These are phyloP conservation scores for Collybiopsis confluens DNA, from an alignment of 768 basidiomycete species.

Conservation along the genomic window DNA sequence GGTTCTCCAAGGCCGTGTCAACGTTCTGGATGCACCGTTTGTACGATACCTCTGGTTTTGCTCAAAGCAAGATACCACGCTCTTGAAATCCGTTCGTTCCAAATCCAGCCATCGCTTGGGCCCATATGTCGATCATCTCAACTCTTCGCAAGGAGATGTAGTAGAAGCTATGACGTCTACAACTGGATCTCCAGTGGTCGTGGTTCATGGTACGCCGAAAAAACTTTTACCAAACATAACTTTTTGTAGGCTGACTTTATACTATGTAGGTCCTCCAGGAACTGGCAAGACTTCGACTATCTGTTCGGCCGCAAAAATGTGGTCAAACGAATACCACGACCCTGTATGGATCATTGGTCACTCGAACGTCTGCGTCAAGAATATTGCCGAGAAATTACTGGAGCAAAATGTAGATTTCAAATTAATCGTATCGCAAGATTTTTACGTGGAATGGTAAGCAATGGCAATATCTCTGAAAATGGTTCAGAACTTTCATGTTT, in stretches of 20 bases:
- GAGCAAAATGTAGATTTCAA: slow-evolving; percentile 34
- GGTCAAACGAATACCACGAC: slow-evolving; percentile 18
- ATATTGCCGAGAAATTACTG: slow-evolving; percentile 40
- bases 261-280: slow-evolving; percentile 37
- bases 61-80: slow-evolving; percentile 8
- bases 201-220: slow-evolving; percentile 40
- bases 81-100: not conserved
- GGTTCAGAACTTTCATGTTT: too few relatives aligned
- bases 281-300: slow-evolving; percentile 55
- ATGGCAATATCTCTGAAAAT: too few relatives aligned
- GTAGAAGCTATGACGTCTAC: slow-evolving; percentile 30
- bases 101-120: not conserved
- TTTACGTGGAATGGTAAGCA: slow-evolving; percentile 42
- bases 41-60: slow-evolving; percentile 40
- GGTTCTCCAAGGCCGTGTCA: slow-evolving; percentile 26
- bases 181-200: slow-evolving; percentile 23
- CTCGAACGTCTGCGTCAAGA: slow-evolving; percentile 49
- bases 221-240: not conserved
- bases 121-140: slow-evolving; percentile 19
- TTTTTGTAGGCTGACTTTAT: not conserved
- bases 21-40: slow-evolving; percentile 27
- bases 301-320: slow-evolving; percentile 34
- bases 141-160: slow-evolving; percentile 33
- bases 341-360: slow-evolving; percentile 41
- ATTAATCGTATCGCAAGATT: slow-evolving; percentile 43